phyloP scores from a whole-genome alignment of 805 yeast species.

The Candida succiphila region DNA sequence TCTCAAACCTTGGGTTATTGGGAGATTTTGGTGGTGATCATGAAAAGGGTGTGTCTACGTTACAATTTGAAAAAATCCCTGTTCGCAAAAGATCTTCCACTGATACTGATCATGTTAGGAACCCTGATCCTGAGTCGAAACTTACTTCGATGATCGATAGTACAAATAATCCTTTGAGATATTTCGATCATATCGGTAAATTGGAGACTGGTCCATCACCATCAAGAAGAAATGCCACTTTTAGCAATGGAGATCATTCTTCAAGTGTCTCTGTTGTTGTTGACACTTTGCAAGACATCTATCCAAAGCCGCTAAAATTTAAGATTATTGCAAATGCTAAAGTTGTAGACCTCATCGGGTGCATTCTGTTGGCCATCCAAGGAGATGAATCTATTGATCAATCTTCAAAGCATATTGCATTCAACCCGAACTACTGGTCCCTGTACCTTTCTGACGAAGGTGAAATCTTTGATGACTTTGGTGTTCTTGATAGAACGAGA shows the following conservation, averaged over 20 bases:
- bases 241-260: no score
- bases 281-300: constrained; percentile 8
- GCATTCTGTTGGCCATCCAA: constrained; percentile 26
- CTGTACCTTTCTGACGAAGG: constrained; percentile 83
- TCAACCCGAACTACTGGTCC: constrained; percentile 64
- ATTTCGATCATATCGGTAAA: constrained; percentile 17
- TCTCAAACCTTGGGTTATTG: constrained; percentile 2
- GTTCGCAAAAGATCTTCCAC: neutral
- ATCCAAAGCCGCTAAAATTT: constrained; percentile 10
- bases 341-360: constrained; percentile 51
- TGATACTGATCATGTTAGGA: neutral
- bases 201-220: neutral
- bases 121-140: constrained; percentile 16
- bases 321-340: constrained; percentile 25
- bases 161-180: constrained; percentile 33
- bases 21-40: neutral
- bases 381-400: constrained; percentile 4
- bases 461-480: constrained; percentile 88
- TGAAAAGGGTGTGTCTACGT: neutral
- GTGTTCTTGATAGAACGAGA: constrained; percentile 67
- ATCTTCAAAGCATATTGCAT: constrained; percentile 5
- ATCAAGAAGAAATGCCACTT: neutral
- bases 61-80: constrained; percentile 1
- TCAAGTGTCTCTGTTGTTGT: constrained; percentile 8
- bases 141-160: constrained; percentile 35